Evolutionary conservation across 2,329 filamentous ascomycete genomes (phyloP).

Genomic region (Elsinoe necatrix): DNA sequence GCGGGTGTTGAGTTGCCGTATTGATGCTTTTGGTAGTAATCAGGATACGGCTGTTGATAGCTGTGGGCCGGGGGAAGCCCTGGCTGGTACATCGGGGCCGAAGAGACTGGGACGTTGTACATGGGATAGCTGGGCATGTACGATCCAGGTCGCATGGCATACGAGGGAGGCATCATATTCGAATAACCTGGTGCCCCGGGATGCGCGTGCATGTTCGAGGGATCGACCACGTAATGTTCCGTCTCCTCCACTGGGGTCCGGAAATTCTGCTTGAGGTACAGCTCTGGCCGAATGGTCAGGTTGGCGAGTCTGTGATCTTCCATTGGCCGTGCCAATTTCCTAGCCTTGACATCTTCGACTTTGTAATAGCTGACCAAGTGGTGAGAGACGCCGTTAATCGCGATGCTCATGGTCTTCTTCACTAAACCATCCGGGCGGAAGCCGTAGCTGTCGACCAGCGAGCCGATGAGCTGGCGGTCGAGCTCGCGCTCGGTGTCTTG

Average conservation of each 20-base stretch:
- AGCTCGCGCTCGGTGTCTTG: conserved; percentile 34
- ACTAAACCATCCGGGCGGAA: conserved; percentile 77
- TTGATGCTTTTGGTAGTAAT: conserved; percentile 6
- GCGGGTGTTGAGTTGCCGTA: conserved; percentile 20
- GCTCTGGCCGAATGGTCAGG: conserved; percentile 30
- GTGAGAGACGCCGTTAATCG: conserved; percentile 64
- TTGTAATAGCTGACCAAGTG: conserved; percentile 87
- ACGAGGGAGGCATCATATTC: conserved; percentile 22
- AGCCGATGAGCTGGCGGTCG: conserved; percentile 63
- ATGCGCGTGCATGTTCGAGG: conserved; percentile 28
- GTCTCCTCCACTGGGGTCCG: conserved; percentile 31
- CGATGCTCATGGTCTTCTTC: conserved; percentile 88
- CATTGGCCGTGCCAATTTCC: conserved; percentile 51
- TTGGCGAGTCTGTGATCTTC: conserved; percentile 40
- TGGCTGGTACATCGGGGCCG: conserved; percentile 24
- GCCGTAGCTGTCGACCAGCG: conserved; percentile 78
- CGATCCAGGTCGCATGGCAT: conserved; percentile 26
- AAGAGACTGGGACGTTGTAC: conserved; percentile 24
- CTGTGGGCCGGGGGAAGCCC: conserved; percentile 21
- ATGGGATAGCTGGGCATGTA: conserved; percentile 27
- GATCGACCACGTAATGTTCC: conserved; percentile 31
- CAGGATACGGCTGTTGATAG: neutral
- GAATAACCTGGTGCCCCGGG: conserved; percentile 24
- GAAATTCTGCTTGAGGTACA: conserved; percentile 34
- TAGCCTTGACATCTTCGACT: conserved; percentile 64